These are phyloP conservation scores for Claviceps sp. DNA, from an alignment of 2,329 filamentous ascomycete genomes.

Conservation along the genomic window DNA sequence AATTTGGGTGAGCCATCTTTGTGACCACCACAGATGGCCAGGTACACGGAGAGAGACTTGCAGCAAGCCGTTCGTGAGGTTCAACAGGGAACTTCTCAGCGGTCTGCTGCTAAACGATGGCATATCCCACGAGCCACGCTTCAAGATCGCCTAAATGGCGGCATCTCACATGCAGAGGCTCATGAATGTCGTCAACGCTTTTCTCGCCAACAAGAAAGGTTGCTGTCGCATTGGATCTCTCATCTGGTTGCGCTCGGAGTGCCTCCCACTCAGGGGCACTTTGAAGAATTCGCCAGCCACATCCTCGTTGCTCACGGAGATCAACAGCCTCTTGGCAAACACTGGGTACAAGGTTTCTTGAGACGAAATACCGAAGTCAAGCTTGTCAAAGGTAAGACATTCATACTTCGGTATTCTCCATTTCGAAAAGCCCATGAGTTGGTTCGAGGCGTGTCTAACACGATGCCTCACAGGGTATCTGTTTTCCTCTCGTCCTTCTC, in stretches of 20 bases:
- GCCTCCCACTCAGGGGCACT: conserved; percentile 6
- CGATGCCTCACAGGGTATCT: conserved; percentile 2
- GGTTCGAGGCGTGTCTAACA: conserved; percentile 1
- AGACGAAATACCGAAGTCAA: conserved; percentile 7
- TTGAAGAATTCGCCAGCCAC: conserved; percentile 7
- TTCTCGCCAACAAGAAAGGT: conserved; percentile 7
- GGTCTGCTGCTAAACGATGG: conserved; percentile 7
- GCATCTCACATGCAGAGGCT: conserved; percentile 8
- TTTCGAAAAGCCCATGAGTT: neutral
- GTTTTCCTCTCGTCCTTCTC: conserved; percentile 4
- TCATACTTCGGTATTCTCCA: neutral
- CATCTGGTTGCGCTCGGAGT: conserved; percentile 6
- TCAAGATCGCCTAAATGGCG: conserved; percentile 7
- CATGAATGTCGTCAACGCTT: conserved; percentile 8
- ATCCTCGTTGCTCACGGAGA: conserved; percentile 7
- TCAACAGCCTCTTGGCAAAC: conserved; percentile 7
- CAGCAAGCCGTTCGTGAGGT: conserved; percentile 9
- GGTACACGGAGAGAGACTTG: conserved; percentile 8
- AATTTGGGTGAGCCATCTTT: neutral
- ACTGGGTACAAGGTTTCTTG: conserved; percentile 8
- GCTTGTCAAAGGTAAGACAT: conserved; percentile 7
- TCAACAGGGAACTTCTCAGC: conserved; percentile 8
- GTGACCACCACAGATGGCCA: conserved; percentile 6
- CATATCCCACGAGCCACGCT: conserved; percentile 8
- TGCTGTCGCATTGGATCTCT: conserved; percentile 7